Evolutionary conservation across 441 rosid species (phyloP), one percentile per base, ranked within the genome.

Genomic region (Francoa sonchifolia): DNA sequence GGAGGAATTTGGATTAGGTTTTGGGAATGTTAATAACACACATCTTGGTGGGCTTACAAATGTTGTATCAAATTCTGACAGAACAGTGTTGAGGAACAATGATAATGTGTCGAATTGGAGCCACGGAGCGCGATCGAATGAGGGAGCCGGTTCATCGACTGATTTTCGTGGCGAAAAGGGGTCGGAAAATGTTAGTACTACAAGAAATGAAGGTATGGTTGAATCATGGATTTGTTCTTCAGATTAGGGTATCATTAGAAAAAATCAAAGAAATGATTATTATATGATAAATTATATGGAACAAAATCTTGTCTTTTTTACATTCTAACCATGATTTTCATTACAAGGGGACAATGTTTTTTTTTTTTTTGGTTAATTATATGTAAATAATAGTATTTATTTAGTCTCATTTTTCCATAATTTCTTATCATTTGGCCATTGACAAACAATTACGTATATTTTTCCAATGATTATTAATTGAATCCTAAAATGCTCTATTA

Each of bases 201-300:
- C 69, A 16, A 69, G 81, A 67, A 63, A 66, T 45, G 76, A 67
- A 71, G 81, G 79, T 61, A 82, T 61, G 78, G 70, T 82, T 58
- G 93, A 74, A 62, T 69, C 87, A 31, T 79, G 96, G 96, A 69
- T 86, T 62, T 82, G 88, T 61, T 73, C 90, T 23, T 74, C 87
- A 36, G 78, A 77, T 55, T 75, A 58, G n/a, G n/a, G n/a, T n/a
- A n/a, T n/a, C n/a, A n/a, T n/a, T n/a, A n/a, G n/a, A n/a, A n/a
- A n/a, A n/a, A n/a, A n/a, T n/a, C n/a, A n/a, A n/a, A n/a, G n/a
- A n/a, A n/a, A n/a, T n/a, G n/a, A n/a, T n/a, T n/a, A n/a, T n/a
- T n/a, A n/a, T n/a, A n/a, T n/a, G n/a, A n/a, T n/a, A n/a, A n/a
- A n/a, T n/a, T n/a, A n/a, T n/a, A 65, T 61, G 57, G 19, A 59